A percentile compares a stretch with the other conserved stretches of the same genome.
These are phyloP conservation scores for Alternaria conjuncta DNA, from an alignment of 2,329 filamentous ascomycete species.

Conservation along the genomic window DNA sequence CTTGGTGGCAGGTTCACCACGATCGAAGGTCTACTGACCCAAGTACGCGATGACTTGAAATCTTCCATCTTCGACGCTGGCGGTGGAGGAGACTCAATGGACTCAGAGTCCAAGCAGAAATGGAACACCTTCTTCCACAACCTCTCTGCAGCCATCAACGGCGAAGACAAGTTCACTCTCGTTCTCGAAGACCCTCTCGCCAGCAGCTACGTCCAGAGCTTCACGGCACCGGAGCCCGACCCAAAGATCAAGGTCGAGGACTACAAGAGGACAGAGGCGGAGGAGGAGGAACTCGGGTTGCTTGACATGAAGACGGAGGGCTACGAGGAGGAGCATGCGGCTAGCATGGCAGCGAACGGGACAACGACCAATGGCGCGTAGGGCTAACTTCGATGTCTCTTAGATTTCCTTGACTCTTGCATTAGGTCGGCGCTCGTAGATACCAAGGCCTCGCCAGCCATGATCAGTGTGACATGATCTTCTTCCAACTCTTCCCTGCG, in stretches of 20 bases:
- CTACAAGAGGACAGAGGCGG: conserved; percentile 86
- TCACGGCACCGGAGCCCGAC: conserved; percentile 80
- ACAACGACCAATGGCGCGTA: conserved; percentile 26
- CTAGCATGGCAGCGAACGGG: conserved; percentile 23
- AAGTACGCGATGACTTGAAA: conserved; percentile 88
- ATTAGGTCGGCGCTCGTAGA: conserved; percentile 38
- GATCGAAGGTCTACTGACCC: conserved; percentile 88
- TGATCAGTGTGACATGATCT: conserved; percentile 21
- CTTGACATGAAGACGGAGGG: conserved; percentile 91
- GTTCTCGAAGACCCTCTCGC: conserved; percentile 87
- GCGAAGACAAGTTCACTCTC: conserved; percentile 80
- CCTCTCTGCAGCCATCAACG: conserved; percentile 78
- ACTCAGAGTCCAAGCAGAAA: conserved; percentile 66
- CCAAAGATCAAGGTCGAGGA: conserved; percentile 80
- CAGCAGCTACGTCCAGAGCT: conserved; percentile 90
- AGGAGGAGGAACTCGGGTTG: conserved; percentile 91
- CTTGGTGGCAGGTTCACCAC: conserved; percentile 97
- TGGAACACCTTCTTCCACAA: conserved; percentile 84
- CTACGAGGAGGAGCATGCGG: conserved; percentile 66
- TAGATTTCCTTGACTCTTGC: conserved; percentile 30
- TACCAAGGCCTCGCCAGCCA: conserved; percentile 47
- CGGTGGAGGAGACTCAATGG: conserved; percentile 82
- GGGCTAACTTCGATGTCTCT: conserved; percentile 4
- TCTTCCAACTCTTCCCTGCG: neutral
- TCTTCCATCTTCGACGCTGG: conserved; percentile 83